A percentile compares a stretch with the other conserved stretches of the same genome.
These are phyloP conservation scores for Ajuga reptans DNA, from an alignment of 305 asterid genomes.

Conservation along the genomic window DNA sequence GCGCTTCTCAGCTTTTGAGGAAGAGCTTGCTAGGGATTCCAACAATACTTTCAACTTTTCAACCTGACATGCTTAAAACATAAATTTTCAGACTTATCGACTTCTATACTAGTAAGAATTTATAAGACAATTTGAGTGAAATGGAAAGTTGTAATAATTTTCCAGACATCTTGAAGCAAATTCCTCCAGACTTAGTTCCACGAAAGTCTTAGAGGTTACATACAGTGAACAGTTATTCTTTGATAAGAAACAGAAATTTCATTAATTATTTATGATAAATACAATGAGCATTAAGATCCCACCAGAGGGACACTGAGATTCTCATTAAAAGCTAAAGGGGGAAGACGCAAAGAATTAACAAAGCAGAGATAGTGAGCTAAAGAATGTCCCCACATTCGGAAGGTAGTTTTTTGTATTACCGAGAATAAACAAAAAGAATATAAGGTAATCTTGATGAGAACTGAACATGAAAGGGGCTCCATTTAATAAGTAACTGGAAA, in stretches of 20 bases:
- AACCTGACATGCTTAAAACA: conserved; percentile 50
- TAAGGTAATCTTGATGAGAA: conserved; percentile 8
- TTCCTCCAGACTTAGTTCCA: not conserved
- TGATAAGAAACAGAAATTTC: too few species aligned
- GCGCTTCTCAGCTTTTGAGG: conserved; percentile 81
- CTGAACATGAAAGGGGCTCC: conserved; percentile 3
- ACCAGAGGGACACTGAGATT: not conserved
- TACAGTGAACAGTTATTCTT: not conserved
- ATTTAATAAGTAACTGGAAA: not conserved
- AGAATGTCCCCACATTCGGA: not conserved
- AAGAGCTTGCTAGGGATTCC: conserved; percentile 83
- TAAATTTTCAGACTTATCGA: conserved; percentile 19
- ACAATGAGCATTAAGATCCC: not conserved
- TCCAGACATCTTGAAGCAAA: conserved; percentile 9
- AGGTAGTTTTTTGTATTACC: not conserved
- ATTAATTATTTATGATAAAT: too few species aligned
- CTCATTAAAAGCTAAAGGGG: not conserved
- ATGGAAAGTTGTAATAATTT: not conserved
- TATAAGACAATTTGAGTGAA: conserved; percentile 13
- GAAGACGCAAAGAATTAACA: not conserved
- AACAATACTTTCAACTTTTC: conserved; percentile 88
- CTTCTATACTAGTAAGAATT: not conserved
- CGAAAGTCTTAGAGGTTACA: conserved; percentile 18
- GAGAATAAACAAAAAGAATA: not conserved
- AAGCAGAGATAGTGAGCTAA: not conserved